Percentiles rank a stretch among this genome's conserved stretches.
These are phyloP conservation scores for Cystobasidium slooffiae DNA, from an alignment of 1,284 basidiomycete genomes.

Conservation along the genomic window DNA sequence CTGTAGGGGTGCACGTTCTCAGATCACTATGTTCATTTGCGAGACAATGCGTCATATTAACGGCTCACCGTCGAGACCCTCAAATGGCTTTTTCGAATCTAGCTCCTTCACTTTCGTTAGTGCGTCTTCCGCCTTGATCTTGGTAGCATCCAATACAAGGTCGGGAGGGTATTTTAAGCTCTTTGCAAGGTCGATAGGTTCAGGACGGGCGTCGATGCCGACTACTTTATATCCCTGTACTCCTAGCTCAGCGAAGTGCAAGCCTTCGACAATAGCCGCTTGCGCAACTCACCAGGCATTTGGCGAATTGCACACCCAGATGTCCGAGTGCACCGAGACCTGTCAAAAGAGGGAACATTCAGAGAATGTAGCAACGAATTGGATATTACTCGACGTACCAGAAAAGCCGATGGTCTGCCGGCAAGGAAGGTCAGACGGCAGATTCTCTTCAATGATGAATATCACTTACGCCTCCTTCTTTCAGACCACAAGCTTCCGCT, in stretches of 20 bases:
- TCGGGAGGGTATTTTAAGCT: slow-evolving; percentile 46
- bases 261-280: not conserved
- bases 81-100: slow-evolving; percentile 24
- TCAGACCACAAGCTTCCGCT: slow-evolving; percentile 29
- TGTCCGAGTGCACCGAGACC: slow-evolving; percentile 50
- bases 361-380: too few relatives aligned
- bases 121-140: slow-evolving; percentile 32
- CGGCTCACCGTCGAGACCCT: slow-evolving; percentile 31
- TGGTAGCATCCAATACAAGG: slow-evolving; percentile 44
- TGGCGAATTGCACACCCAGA: slow-evolving; percentile 52
- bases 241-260: not conserved
- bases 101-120: slow-evolving; percentile 18
- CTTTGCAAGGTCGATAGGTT: slow-evolving; percentile 48
- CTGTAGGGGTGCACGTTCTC: slow-evolving; percentile 7
- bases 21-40: not conserved
- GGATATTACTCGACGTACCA: not conserved
- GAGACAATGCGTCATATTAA: not conserved
- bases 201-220: slow-evolving; percentile 48
- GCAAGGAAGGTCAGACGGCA: slow-evolving; percentile 30
- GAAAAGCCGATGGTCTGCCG: slow-evolving; percentile 49
- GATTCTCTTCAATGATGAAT: slow-evolving; percentile 14
- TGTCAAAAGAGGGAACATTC: not conserved
- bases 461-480: slow-evolving; percentile 15
- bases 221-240: slow-evolving; percentile 49
- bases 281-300: slow-evolving; percentile 40